Percentiles rank a stretch among this genome's conserved stretches.
phyloP scores from a whole-genome alignment of 2,329 filamentous ascomycete genomes.

The Penicillium sumatraense region DNA sequence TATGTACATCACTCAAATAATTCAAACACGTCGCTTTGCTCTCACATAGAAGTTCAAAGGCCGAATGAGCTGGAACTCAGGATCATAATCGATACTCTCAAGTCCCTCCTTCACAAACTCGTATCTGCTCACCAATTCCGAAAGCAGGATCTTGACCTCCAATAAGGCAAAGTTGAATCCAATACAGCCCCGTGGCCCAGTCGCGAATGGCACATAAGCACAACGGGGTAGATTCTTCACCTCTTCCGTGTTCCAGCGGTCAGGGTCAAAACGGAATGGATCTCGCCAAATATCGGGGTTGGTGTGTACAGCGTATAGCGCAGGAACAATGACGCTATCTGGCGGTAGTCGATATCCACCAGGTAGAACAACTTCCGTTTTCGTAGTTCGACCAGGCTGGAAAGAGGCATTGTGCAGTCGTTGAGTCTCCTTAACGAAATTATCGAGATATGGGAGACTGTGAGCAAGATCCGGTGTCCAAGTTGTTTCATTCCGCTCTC shows the following conservation, averaged over 20 bases:
- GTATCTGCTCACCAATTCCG: constrained; percentile 64
- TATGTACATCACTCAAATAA: background rate
- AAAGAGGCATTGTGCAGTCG: constrained; percentile 65
- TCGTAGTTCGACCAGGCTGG: constrained; percentile 63
- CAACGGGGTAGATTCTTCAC: constrained; percentile 58
- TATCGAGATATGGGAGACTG: constrained; percentile 50
- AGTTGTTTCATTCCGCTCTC: too few relatives aligned
- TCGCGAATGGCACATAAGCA: constrained; percentile 63
- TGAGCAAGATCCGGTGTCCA: constrained; percentile 55
- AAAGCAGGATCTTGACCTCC: constrained; percentile 62
- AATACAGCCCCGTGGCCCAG: constrained; percentile 63
- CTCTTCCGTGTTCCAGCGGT: constrained; percentile 59
- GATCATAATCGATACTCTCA: constrained; percentile 49
- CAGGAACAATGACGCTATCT: constrained; percentile 58
- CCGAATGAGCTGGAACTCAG: constrained; percentile 33
- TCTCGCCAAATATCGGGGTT: constrained; percentile 64
- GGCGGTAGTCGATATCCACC: constrained; percentile 63
- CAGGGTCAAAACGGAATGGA: constrained; percentile 62
- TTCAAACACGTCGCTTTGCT: constrained; percentile 12
- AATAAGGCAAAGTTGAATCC: constrained; percentile 68
- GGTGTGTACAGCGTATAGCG: constrained; percentile 52
- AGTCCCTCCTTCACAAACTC: constrained; percentile 58
- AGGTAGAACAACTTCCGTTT: constrained; percentile 61
- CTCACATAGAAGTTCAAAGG: constrained; percentile 33
- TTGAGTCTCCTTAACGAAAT: constrained; percentile 64